A percentile compares a stretch with the other conserved stretches of the same genome.
Evolutionary conservation across 352 stramenopile species (phyloP).

Genomic region (Ochromonadaceae sp.): DNA sequence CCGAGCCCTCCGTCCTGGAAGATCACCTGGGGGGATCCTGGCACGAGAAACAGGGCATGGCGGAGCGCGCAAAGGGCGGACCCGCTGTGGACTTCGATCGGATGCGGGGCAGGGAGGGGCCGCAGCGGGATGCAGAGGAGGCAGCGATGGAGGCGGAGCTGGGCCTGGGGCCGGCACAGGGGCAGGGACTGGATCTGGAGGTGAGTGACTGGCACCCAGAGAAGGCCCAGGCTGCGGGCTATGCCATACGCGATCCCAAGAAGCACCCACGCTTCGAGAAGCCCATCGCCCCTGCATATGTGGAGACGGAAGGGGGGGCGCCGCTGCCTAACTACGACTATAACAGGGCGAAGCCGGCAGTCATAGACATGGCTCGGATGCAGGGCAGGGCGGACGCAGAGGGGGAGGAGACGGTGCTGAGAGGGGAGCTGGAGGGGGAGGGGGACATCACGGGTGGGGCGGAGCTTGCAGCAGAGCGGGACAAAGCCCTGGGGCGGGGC

Average conservation of each 20-base stretch:
- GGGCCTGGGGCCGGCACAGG: background rate
- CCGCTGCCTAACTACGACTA: background rate
- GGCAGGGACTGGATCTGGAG: background rate
- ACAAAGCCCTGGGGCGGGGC: background rate
- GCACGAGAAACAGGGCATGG: constrained; percentile 3
- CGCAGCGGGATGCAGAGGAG: background rate
- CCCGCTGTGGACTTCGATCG: background rate
- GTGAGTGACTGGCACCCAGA: background rate
- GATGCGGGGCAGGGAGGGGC: background rate
- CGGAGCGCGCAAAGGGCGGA: background rate
- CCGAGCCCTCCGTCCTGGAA: no score
- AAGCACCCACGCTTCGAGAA: background rate
- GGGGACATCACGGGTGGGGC: background rate
- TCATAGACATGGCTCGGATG: background rate
- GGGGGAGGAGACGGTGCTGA: background rate
- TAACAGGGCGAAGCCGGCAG: background rate
- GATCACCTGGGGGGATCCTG: constrained; percentile 9
- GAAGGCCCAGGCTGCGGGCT: background rate
- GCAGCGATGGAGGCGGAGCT: background rate
- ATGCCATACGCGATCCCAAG: background rate
- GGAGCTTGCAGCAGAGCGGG: background rate
- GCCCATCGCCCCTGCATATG: background rate
- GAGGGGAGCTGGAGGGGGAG: background rate
- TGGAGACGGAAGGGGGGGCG: background rate
- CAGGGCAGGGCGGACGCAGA: background rate